Evolutionary conservation across 202 grass and related monocot genomes (phyloP).

Genomic region (Zoysia matrella): DNA sequence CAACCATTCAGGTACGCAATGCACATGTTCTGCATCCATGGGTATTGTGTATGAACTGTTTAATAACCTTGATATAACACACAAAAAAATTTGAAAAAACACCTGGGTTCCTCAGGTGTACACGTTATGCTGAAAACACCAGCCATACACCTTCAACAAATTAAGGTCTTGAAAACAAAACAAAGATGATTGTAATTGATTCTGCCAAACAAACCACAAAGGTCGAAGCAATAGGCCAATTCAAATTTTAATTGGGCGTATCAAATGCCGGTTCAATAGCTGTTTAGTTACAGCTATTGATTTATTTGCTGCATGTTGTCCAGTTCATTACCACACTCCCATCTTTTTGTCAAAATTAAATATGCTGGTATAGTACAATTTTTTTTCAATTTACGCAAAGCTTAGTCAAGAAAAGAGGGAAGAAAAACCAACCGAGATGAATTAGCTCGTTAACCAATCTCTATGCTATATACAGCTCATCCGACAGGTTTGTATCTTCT

Average conservation of each 20-base stretch:
- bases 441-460: constrained; percentile 41
- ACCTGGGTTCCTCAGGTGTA: no score
- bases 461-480: constrained; percentile 56
- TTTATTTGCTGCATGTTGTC: not conserved
- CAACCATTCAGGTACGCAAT: not conserved
- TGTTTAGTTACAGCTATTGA: not conserved
- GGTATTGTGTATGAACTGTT: not conserved
- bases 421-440: not conserved
- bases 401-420: not conserved
- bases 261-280: not conserved
- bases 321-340: not conserved
- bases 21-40: not conserved
- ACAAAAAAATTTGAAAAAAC: no score
- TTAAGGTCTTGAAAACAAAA: not conserved
- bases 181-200: not conserved
- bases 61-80: not conserved
- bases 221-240: not conserved
- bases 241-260: not conserved
- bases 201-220: not conserved
- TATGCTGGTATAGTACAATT: not conserved
- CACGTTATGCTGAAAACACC: not conserved
- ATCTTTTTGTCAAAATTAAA: not conserved
- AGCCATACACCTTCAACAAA: not conserved
- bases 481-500: constrained; percentile 31
- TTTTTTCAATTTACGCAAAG: constrained; percentile 15